Base-by-base conservation (phyloP, 345 rosid species). In the Populus davidiana region DNA sequence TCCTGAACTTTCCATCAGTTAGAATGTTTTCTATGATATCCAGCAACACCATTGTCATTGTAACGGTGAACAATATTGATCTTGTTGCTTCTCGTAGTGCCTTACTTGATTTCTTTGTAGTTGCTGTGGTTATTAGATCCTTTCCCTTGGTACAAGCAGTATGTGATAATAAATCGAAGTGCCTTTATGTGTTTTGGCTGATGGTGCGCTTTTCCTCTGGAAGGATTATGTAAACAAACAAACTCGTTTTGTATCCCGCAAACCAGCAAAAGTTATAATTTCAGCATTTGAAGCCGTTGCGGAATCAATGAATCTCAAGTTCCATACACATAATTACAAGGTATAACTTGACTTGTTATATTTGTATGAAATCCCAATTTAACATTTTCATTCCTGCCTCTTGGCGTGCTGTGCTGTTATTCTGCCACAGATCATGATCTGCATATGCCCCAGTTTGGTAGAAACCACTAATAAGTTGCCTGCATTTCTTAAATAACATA, bases 201-300 rank as follows among this genome's bases (percentile, higher is more conserved):
- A 44, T 65, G 67, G 2, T 63, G 29, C 4, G 10, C 18, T 25
- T 77, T 76, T 69, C 54, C 49, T 61, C 70, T 78, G 6, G 73
- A 88, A 94, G 96, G 98, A 94, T 83, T 89, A 78, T 81, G 83
- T 92, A 50, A 92, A 88, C 80, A 81, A 91, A 74, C 98, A 92
- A 86, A 94, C 98, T 31, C 96, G 96, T 77, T 92, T 92, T 85
- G 93, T 94, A 38, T 94, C 96, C 74, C 85, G 90, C 71, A 84
- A 84, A 69, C 89, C 91, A 29, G 92, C 98, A 33, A 88, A 83
- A 74, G 90, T 72, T 54, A 89, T 96, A 83, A 80, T 91, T 72
- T 88, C 96, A 75, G 83, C 85, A 2, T 84, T 92, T 77, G 94
- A 91, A 85, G 87, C 86, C 78, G 93, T 86, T 87, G 96, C 97